Percentiles rank a stretch among this genome's conserved stretches.
phyloP scores from a whole-genome alignment of 495 filamentous ascomycete species.

The Xylaria flabelliformis region DNA sequence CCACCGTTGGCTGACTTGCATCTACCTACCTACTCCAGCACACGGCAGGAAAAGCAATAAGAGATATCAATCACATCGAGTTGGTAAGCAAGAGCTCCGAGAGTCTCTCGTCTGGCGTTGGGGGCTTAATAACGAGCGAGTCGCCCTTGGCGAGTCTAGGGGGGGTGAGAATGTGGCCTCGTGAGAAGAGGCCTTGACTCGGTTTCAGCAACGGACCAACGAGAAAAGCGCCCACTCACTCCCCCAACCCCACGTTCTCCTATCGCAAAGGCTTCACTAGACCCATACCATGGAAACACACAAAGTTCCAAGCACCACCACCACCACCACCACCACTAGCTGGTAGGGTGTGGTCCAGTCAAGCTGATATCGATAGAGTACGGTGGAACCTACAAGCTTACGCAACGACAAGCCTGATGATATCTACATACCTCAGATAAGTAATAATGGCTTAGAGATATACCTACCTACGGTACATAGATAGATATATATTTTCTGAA shows the following conservation, averaged over 20 bases:
- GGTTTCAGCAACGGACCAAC: conserved; percentile 20
- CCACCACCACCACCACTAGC: background rate
- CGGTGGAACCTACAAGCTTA: background rate
- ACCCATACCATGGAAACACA: background rate
- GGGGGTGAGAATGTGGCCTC: conserved; percentile 15
- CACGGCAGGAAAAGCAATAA: conserved; percentile 5
- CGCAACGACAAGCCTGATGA: background rate
- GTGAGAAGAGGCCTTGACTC: conserved; percentile 22
- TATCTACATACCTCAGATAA: background rate
- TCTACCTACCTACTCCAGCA: background rate
- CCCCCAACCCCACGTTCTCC: conserved; percentile 45
- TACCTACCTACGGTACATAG: background rate
- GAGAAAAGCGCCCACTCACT: conserved; percentile 20
- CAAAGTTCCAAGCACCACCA: background rate
- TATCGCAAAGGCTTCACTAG: conserved; percentile 8
- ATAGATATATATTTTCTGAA: background rate
- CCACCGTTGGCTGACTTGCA: conserved; percentile 7
- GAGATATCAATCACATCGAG: conserved; percentile 12
- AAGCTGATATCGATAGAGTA: background rate
- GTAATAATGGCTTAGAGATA: background rate
- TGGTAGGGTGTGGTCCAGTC: background rate
- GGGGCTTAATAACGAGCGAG: conserved; percentile 23
- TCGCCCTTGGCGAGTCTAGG: conserved; percentile 17
- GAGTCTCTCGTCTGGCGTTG: conserved; percentile 2
- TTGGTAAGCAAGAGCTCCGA: conserved; percentile 9